phyloP scores from a whole-genome alignment of 2,329 filamentous ascomycete species.

The Dactylonectria macrodidyma region DNA sequence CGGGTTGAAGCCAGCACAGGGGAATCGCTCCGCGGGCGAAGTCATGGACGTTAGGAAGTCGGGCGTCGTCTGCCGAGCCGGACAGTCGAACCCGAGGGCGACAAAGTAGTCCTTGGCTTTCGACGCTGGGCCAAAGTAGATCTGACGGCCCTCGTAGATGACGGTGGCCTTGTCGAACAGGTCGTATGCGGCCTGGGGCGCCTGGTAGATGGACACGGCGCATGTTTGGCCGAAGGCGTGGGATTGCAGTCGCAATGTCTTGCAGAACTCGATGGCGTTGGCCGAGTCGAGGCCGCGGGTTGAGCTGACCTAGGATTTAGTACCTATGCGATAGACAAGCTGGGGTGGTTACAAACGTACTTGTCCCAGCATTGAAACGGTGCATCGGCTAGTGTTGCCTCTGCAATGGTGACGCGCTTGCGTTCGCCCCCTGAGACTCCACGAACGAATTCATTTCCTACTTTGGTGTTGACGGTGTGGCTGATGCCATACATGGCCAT shows the following conservation, averaged over 20 bases:
- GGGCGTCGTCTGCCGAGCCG: constrained; percentile 72
- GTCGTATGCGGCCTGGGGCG: constrained; percentile 69
- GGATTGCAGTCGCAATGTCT: constrained; percentile 34
- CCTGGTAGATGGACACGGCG: constrained; percentile 69
- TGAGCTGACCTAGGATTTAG: background rate
- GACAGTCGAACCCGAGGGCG: constrained; percentile 72
- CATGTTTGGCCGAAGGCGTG: constrained; percentile 35
- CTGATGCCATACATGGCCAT: constrained; percentile 78
- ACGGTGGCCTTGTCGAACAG: constrained; percentile 78
- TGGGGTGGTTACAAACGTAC: constrained; percentile 1
- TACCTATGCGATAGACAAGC: background rate
- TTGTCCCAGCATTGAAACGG: constrained; percentile 53
- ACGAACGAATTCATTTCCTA: constrained; percentile 77
- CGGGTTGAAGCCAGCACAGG: constrained; percentile 48
- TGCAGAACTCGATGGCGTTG: constrained; percentile 39
- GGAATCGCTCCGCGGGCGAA: constrained; percentile 49
- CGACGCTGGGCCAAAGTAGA: constrained; percentile 72
- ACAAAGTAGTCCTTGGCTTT: constrained; percentile 73
- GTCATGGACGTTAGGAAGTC: constrained; percentile 74
- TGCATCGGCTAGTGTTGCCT: constrained; percentile 69
- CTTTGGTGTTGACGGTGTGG: constrained; percentile 79
- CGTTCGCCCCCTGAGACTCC: constrained; percentile 83
- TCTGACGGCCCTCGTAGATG: constrained; percentile 76
- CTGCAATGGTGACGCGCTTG: constrained; percentile 82
- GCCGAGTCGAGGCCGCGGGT: constrained; percentile 43